Percentiles rank a stretch among this genome's conserved stretches.
Evolutionary conservation across 192 early-diverging fungal species (phyloP).

Genomic region (Backusella liffmaniae): DNA sequence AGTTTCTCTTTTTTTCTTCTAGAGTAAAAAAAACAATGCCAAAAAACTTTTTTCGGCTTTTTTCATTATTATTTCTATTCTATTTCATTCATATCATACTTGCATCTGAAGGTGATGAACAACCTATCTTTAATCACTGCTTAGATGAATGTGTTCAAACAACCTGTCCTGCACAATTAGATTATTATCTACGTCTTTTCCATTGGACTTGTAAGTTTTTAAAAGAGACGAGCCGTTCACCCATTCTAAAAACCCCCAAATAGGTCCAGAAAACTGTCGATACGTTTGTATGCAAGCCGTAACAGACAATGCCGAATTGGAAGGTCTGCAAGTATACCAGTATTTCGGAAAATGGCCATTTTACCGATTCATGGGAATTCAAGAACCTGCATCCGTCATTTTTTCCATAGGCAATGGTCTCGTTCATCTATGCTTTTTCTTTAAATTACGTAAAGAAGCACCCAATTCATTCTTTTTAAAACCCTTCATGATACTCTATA

Average conservation of each 20-base stretch:
- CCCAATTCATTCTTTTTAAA: conserved; percentile 56
- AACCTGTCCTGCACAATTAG: neutral
- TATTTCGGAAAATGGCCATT: conserved; percentile 99
- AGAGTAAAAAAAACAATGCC: neutral
- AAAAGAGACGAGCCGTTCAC: neutral
- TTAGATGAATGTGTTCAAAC: neutral
- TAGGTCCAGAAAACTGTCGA: conserved; percentile 77
- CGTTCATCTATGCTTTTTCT: conserved; percentile 64
- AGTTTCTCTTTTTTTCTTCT: neutral
- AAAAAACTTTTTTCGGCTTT: neutral
- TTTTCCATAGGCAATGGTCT: conserved; percentile 87
- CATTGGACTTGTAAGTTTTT: conserved; percentile 66
- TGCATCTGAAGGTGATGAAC: conserved; percentile 2
- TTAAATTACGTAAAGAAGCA: conserved; percentile 41
- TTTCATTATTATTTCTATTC: neutral
- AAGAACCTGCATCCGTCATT: conserved; percentile 92
- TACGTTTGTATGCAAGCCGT: conserved; percentile 85
- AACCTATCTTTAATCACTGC: neutral
- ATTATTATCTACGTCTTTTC: conserved; percentile 49
- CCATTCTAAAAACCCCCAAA: conserved; percentile 52
- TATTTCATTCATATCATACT: neutral
- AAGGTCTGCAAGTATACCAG: conserved; percentile 63
- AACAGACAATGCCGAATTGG: conserved; percentile 48
- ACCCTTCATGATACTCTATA: conserved; percentile 54
- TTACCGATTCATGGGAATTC: conserved; percentile 78